Evolutionary conservation across 805 yeast species (phyloP).

Genomic region (Brettanomyces sp.): DNA sequence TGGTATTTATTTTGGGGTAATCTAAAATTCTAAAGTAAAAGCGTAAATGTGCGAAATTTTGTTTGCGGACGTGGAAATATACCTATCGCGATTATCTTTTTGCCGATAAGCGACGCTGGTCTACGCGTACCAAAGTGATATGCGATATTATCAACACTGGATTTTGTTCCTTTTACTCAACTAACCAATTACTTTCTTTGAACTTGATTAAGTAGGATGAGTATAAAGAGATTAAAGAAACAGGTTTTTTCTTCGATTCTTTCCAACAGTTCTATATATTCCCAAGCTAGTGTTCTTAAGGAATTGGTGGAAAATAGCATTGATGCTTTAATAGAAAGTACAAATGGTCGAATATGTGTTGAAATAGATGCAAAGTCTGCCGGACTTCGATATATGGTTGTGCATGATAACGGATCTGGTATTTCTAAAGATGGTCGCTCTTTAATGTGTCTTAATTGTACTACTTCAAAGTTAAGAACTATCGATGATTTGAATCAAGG

Average conservation of each 20-base stretch:
- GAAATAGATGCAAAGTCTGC: conserved; percentile 31
- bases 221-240: conserved; percentile 16
- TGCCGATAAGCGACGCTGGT: too few species aligned
- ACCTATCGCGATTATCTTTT: too few species aligned
- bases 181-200: not conserved
- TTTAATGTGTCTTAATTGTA: conserved; percentile 27
- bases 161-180: too few species aligned
- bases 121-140: too few species aligned
- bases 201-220: conserved; percentile 4
- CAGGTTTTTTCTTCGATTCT: conserved; percentile 14
- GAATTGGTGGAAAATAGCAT: conserved; percentile 34
- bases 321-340: conserved; percentile 21
- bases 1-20: too few species aligned
- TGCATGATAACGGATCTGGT: conserved; percentile 35
- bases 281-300: conserved; percentile 28
- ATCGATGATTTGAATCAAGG: conserved; percentile 22
- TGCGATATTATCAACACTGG: too few species aligned
- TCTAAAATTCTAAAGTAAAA: too few species aligned
- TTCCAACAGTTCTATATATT: conserved; percentile 24
- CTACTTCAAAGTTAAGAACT: conserved; percentile 33
- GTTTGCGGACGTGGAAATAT: too few species aligned
- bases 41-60: too few species aligned
- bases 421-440: conserved; percentile 21
- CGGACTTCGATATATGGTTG: conserved; percentile 23
- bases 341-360: conserved; percentile 21